Conservation (phyloP, 257 asterid genomes). For the Jaltomata sinuosa region DNA sequence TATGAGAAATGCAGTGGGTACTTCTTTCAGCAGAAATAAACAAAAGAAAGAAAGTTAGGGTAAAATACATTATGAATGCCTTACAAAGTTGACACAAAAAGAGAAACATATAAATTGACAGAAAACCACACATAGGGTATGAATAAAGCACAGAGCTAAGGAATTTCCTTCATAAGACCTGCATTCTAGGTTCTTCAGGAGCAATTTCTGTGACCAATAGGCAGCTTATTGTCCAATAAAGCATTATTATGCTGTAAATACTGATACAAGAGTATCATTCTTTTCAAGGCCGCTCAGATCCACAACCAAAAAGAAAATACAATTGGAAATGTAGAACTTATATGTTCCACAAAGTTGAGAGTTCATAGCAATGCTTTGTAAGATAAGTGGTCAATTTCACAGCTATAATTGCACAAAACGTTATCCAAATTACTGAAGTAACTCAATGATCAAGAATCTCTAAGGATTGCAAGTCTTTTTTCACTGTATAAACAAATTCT, state of each 20-base stretch:
- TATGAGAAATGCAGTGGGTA: neutral
- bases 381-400: neutral
- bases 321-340: neutral
- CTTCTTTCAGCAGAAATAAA: neutral
- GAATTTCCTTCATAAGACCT: neutral
- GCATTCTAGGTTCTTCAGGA: neutral
- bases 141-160: neutral
- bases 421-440: neutral
- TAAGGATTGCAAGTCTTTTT: neutral
- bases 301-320: neutral
- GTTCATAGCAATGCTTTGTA: neutral
- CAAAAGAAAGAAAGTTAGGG: neutral
- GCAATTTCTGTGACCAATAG: neutral
- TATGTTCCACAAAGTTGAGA: neutral
- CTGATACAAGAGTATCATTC: neutral
- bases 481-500: neutral
- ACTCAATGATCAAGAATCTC: neutral
- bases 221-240: neutral
- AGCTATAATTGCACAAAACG: neutral
- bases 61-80: neutral
- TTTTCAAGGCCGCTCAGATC: neutral
- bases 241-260: neutral
- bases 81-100: neutral
- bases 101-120: neutral
- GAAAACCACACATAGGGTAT: neutral